These are phyloP conservation scores for Trichoderma endophyticum DNA, from an alignment of 2,329 filamentous ascomycete species.

Conservation along the genomic window DNA sequence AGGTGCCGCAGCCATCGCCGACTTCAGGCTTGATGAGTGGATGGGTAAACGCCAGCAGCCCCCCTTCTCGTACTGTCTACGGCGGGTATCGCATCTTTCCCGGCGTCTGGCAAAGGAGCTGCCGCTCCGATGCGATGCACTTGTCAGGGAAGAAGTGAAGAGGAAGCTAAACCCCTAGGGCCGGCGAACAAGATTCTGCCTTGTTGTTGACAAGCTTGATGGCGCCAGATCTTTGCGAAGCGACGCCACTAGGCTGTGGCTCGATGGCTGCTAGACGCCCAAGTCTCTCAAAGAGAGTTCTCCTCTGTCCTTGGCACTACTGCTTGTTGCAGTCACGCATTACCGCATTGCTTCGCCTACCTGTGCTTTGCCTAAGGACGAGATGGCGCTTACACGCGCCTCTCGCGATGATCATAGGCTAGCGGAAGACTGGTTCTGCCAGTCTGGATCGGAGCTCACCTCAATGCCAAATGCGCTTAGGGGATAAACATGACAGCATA, in stretches of 20 bases:
- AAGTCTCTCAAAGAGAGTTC: background rate
- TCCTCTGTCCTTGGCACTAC: background rate
- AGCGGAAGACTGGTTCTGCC: background rate
- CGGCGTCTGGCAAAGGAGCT: background rate
- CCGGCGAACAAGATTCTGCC: background rate
- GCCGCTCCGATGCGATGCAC: background rate
- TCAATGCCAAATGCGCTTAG: background rate
- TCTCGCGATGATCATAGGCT: background rate
- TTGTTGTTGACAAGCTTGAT: background rate
- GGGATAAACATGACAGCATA: background rate
- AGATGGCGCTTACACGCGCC: background rate
- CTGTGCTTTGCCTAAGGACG: background rate
- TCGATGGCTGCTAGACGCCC: background rate
- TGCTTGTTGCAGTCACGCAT: background rate
- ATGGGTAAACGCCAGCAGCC: constrained; percentile 9
- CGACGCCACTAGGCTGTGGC: background rate
- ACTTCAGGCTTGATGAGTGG: background rate
- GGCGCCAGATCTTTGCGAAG: background rate
- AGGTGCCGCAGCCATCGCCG: background rate
- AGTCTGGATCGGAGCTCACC: background rate
- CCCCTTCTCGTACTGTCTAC: background rate
- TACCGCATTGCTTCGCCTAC: background rate
- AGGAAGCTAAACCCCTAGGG: background rate
- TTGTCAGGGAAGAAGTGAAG: background rate
- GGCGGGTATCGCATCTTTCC: constrained; percentile 14